Evolutionary conservation across 495 filamentous ascomycete species (phyloP).

Genomic region (Thermothielavioides terrestris): DNA sequence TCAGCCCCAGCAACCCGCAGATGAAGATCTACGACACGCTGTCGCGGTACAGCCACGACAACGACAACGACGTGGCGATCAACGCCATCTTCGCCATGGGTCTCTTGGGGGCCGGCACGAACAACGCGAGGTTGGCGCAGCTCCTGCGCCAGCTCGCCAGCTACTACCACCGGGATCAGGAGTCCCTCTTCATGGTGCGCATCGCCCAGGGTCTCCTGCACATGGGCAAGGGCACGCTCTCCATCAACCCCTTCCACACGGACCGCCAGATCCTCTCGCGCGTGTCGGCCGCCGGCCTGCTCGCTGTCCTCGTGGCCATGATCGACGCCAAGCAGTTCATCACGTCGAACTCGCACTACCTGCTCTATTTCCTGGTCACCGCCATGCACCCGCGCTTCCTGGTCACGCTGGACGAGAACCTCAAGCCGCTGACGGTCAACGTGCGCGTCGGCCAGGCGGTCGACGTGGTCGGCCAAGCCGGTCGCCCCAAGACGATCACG

Average conservation of each 20-base stretch:
- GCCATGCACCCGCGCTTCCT: conserved; percentile 96
- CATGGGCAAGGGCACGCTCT: conserved; percentile 98
- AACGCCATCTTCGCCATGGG: conserved; percentile 99
- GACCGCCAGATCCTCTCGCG: conserved; percentile 91
- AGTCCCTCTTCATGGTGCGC: conserved; percentile 96
- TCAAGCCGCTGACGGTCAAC: conserved; percentile 90
- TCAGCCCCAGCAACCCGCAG: conserved; percentile 95
- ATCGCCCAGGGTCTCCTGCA: conserved; percentile 96
- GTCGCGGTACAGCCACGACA: conserved; percentile 98
- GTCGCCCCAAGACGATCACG: conserved; percentile 95
- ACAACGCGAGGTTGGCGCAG: conserved; percentile 94
- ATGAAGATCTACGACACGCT: conserved; percentile 99
- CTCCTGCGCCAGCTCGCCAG: conserved; percentile 88
- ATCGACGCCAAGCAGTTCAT: conserved; percentile 95
- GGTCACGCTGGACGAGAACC: conserved; percentile 86
- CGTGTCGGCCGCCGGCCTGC: conserved; percentile 80
- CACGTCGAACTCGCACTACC: conserved; percentile 78
- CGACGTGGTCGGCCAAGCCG: conserved; percentile 95
- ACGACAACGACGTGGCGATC: conserved; percentile 95
- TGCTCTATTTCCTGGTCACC: conserved; percentile 96
- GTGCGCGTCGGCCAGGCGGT: conserved; percentile 97
- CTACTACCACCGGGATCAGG: conserved; percentile 95
- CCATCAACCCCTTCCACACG: conserved; percentile 94
- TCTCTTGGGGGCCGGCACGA: conserved; percentile 90
- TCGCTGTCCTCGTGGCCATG: conserved; percentile 82